Base-by-base conservation (phyloP, 108 stramenopile genomes). In the Ochromonas danica region DNA sequence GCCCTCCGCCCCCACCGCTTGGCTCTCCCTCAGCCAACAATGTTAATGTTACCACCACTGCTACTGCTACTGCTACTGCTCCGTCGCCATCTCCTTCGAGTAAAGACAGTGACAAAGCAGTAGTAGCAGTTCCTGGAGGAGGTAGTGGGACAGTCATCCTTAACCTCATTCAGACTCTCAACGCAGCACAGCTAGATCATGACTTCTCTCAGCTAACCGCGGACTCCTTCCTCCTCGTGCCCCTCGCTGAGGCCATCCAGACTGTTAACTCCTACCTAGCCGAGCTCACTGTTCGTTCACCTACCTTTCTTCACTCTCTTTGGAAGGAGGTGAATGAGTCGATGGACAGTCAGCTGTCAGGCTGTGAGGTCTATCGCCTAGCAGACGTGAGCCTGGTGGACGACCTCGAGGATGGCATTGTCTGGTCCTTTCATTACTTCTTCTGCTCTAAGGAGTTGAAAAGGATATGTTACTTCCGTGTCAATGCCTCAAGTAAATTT, bases 381-480 rank as follows among this genome's bases (percentile, higher is more conserved):
- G 3, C 33, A 6, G 63, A 67, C 25, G 35, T 6, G 17, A 33
- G 30, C 25, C 6, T 28, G 3, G 6, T 67, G 3, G 63, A 67
- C 10, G 63, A 67, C 17, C 30, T 10, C 10, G 63, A 67, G 17
- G 31, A 67, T 36, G 31, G 25, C 10, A 6, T 25, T 28, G 17
- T 31, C 10, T 67, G 63, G 63, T 28, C 63, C 6, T 36, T 67
- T 33, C 63, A 67, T 36, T 28, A 35, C 10, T 67, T 67, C 63
- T 67, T 67, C 31, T 67, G 63, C 31, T 10, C 3, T 36, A 67
- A 67, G 31, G 63, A 67, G 25, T 36, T 67, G 33, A 28, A 36
- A 67, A 67, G 63, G 25, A 67, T 67, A 35, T 67, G 63, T 36
- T 67, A 67, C 25, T 67, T 67, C 63, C 3, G 14, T 10, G 3